Base-by-base conservation (phyloP, 352 stramenopile species). In the Globisporangium parvum region DNA sequence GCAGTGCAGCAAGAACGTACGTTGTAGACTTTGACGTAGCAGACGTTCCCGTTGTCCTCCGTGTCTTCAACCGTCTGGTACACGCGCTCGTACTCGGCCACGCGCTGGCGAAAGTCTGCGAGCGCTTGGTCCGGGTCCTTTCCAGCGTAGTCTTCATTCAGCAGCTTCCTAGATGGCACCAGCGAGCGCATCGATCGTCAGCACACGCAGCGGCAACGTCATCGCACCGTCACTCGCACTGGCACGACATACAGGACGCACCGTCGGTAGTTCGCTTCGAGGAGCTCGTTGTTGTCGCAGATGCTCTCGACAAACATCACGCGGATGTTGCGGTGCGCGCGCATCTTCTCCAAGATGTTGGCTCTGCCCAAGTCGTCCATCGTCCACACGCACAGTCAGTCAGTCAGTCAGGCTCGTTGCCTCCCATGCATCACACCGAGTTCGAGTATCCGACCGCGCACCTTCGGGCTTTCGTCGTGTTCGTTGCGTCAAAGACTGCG, bases 281-380 rank as follows among this genome's bases (percentile, higher is more conserved):
- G 70, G 15, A 98, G 66, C 63, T 96, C 75, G 42, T 83, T 61
- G 64, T 97, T 94, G 69, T 98, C 92, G 65, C 94, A 98, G 65
- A 98, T 96, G 63, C 81, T 96, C 67, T 98, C 94, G 0, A 98
- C 87, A 67, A 98, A 98, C 63, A 98, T 88, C 51, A 97, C 86
- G 47, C 92, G 78, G 47, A 87, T 70, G 59, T 88, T 91, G 33
- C 41, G 56, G 42, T 87, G 80, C 35, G 69, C 74, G 52, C 69
- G 73, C 53, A 88, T 75, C 50, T 77, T 85, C 44, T 83, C 66
- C 3, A 88, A 51, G 61, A 91, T 89, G 57, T 77, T 60, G 55
- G 75, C 65, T 26, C 73, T 85, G 24, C 8, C 3, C 26, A 31
- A 2, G 26, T 31, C 26, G 26, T 31, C 6, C 28, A 59, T 8